Conservation (phyloP, 352 stramenopile species). For the Globisporangium solare region DNA sequence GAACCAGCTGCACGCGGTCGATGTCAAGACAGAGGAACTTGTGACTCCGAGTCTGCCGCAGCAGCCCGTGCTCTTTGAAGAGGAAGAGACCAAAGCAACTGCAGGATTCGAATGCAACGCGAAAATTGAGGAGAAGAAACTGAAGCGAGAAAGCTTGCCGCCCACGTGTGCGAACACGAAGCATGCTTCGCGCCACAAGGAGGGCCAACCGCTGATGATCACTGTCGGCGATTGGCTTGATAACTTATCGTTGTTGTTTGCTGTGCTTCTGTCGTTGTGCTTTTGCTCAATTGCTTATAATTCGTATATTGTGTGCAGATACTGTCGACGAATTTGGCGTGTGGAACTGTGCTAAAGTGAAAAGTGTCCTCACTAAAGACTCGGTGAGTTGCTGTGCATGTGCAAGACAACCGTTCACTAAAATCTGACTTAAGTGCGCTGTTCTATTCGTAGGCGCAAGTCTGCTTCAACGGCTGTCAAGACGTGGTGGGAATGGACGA, state of each 20-base stretch:
- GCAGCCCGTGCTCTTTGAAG: too few species aligned
- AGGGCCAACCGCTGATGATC: neutral
- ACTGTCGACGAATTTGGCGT: slow-evolving; percentile 9
- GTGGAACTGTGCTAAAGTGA: slow-evolving; percentile 10
- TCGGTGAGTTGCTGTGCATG: neutral
- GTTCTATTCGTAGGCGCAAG: slow-evolving; percentile 3
- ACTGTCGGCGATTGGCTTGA: slow-evolving; percentile 13
- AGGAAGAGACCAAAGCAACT: too few species aligned
- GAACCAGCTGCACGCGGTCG: too few species aligned
- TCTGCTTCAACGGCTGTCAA: slow-evolving; percentile 58
- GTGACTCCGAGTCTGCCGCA: too few species aligned
- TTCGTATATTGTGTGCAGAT: slow-evolving; percentile 1
- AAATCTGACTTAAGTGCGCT: neutral
- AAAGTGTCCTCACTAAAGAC: neutral
- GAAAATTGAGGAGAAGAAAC: neutral
- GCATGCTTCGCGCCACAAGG: too few species aligned
- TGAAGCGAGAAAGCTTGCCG: neutral
- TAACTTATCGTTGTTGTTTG: too few species aligned
- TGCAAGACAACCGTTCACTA: neutral
- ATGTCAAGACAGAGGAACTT: too few species aligned
- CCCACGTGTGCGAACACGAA: too few species aligned
- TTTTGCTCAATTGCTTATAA: neutral
- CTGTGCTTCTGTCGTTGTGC: neutral
- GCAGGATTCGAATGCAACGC: too few species aligned
- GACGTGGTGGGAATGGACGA: slow-evolving; percentile 35